Base-by-base conservation (phyloP, 352 stramenopile species). In the Globisporangium solare region DNA sequence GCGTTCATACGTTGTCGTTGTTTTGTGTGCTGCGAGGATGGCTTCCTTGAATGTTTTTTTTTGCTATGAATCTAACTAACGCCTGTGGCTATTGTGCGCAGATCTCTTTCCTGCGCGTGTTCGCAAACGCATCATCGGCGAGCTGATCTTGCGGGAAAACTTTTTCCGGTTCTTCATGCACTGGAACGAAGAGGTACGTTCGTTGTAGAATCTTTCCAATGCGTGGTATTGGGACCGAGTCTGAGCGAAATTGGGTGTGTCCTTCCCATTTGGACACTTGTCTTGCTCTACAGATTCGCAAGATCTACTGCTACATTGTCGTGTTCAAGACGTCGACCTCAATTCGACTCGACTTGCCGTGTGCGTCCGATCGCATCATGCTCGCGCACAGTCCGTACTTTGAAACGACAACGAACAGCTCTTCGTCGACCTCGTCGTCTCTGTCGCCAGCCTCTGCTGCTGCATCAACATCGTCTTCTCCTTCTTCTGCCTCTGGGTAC, bases 151-250 rank as follows among this genome's bases (percentile, higher is more conserved):
- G 45, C 78, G 83, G 15, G 82, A 94, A n/a, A 88, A 94, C 54
- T 94, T 94, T 59, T 94, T 92, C 49, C 71, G 74, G 27, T 79
- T 94, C 49, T 92, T 92, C 63, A 64, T 94, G 46, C 82, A 94
- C 69, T 94, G 84, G 84, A 94, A 94, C 54, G 84, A 94, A 79
- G 84, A 94, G 77, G 83, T 92, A 57, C 54, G 52, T 53, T 13
- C 8, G 32, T 45, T 55, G 10, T 37, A 24, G 43, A 13, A 13
- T 60, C 24, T 35, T 35, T 35, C 27, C n/a, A 6, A 7, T 35
- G 27, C 27, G n/a, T 35, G 27, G 7, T 8, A 35, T 6, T 35
- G 5, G 27, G 10, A 11, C 27, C 27, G 10, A 35, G 4, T 7
- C 2, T 37, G n/a, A 61, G 15, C 20, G 6, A 6, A n/a, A n/a